These are phyloP conservation scores for Flaveria sonorensis DNA, from an alignment of 129 eudicot species.

Conservation along the genomic window DNA sequence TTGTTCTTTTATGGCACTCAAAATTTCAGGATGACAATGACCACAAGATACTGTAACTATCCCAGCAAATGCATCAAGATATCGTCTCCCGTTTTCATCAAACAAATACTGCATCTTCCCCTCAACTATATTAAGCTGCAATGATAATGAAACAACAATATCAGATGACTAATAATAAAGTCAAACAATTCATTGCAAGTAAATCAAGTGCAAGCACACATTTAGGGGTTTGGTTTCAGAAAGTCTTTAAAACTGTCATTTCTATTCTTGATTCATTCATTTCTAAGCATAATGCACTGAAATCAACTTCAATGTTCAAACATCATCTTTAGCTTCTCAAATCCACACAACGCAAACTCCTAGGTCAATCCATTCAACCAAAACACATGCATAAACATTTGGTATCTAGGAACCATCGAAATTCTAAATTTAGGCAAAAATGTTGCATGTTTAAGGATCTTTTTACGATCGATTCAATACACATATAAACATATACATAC, in stretches of 20 bases:
- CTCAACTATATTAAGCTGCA: constrained; percentile 90
- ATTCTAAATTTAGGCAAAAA: neutral
- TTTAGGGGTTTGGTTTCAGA: neutral
- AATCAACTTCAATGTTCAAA: neutral
- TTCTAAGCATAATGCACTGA: neutral
- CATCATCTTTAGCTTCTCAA: neutral
- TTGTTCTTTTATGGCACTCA: constrained; percentile 73
- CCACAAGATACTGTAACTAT: constrained; percentile 98
- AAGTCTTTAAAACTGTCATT: neutral
- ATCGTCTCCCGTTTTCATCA: constrained; percentile 85
- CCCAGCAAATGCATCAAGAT: constrained; percentile 98
- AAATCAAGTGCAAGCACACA: neutral
- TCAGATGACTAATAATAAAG: neutral
- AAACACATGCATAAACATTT: neutral
- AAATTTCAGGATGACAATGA: constrained; percentile 90
- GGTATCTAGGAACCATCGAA: neutral
- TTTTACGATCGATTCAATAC: neutral
- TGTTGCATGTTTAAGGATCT: neutral
- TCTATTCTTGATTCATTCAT: neutral
- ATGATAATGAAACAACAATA: neutral
- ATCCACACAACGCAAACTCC: neutral
- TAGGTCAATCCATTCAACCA: constrained; percentile 5
- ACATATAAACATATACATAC: neutral
- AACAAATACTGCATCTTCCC: constrained; percentile 96
- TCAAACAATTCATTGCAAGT: neutral